Percentiles rank a stretch among this genome's conserved stretches.
These are phyloP conservation scores for Wallacemonas sp. DNA, from an alignment of 208 protist genomes.

Conservation along the genomic window DNA sequence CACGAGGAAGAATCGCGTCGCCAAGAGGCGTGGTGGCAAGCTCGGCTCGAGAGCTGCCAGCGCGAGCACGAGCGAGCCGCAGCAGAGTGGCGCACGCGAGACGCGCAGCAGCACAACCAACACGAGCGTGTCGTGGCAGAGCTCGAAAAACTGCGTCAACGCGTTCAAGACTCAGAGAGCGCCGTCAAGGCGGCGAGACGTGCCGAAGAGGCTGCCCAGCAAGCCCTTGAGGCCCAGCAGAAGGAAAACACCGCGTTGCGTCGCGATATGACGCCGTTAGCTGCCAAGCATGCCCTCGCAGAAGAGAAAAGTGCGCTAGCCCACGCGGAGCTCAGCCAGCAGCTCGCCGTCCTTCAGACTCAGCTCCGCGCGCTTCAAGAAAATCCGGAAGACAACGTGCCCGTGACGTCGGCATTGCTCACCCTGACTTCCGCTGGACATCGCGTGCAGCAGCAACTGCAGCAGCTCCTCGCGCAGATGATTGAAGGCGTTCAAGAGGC, in stretches of 20 bases:
- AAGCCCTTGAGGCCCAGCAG: neutral
- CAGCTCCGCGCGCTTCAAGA: neutral
- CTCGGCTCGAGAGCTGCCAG: slow-evolving; percentile 14
- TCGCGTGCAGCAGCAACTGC: neutral
- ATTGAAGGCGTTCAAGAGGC: neutral
- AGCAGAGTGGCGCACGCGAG: slow-evolving; percentile 14
- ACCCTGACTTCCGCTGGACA: neutral
- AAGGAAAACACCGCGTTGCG: slow-evolving; percentile 11
- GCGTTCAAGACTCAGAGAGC: slow-evolving; percentile 19
- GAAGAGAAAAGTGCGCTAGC: slow-evolving; percentile 1
- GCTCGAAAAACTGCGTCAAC: slow-evolving; percentile 9
- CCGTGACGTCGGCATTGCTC: neutral
- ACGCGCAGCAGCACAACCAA: slow-evolving; percentile 26
- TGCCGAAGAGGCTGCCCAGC: neutral
- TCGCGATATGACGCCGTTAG: slow-evolving; percentile 4
- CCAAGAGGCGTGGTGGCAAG: slow-evolving; percentile 18
- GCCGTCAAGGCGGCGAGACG: neutral
- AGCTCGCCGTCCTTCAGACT: neutral
- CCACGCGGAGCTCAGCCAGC: neutral
- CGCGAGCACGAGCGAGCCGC: slow-evolving; percentile 14
- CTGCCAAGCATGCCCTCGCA: neutral
- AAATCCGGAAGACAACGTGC: neutral
- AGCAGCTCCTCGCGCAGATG: neutral
- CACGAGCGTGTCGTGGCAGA: neutral
- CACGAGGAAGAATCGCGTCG: slow-evolving; percentile 17